A percentile compares a stretch with the other conserved stretches of the same genome.
Evolutionary conservation across 2,329 filamentous ascomycete genomes (phyloP).

Genomic region (Aspergillus thermomutatus): DNA sequence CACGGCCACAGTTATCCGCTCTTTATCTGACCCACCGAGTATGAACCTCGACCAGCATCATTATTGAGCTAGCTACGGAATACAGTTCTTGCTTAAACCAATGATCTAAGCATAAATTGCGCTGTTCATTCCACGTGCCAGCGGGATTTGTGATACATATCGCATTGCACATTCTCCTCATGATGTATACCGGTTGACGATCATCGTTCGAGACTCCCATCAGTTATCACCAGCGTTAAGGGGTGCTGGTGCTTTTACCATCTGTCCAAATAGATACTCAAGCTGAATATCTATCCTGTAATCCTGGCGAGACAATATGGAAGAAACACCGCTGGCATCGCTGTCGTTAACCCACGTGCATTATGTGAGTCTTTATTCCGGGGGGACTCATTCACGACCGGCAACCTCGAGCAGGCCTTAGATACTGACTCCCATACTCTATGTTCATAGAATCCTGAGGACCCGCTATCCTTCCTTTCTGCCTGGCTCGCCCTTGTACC

Average conservation of each 20-base stretch:
- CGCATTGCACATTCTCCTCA: not conserved
- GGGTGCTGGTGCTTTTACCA: not conserved
- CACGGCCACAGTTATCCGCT: not conserved
- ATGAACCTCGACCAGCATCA: not conserved
- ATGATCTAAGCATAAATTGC: not conserved
- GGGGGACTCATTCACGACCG: not conserved
- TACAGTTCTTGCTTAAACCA: not conserved
- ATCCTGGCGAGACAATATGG: conserved; percentile 18
- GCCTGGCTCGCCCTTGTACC: conserved; percentile 93
- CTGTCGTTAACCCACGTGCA: conserved; percentile 93
- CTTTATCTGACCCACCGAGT: not conserved
- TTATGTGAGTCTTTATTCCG: conserved; percentile 64
- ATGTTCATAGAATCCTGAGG: conserved; percentile 70
- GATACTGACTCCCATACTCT: conserved; percentile 2
- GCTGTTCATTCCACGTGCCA: not conserved
- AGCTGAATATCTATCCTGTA: not conserved
- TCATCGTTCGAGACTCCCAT: not conserved
- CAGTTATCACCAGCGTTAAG: not conserved
- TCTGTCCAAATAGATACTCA: not conserved
- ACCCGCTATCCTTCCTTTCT: conserved; percentile 79
- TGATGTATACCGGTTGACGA: not conserved
- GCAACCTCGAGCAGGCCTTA: not conserved
- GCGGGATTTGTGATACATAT: not conserved
- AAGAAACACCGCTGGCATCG: conserved; percentile 66
- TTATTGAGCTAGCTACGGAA: too few species aligned